Evolutionary conservation across 2,329 filamentous ascomycete species (phyloP).

Genomic region (Rhexocercosporidium sp.): DNA sequence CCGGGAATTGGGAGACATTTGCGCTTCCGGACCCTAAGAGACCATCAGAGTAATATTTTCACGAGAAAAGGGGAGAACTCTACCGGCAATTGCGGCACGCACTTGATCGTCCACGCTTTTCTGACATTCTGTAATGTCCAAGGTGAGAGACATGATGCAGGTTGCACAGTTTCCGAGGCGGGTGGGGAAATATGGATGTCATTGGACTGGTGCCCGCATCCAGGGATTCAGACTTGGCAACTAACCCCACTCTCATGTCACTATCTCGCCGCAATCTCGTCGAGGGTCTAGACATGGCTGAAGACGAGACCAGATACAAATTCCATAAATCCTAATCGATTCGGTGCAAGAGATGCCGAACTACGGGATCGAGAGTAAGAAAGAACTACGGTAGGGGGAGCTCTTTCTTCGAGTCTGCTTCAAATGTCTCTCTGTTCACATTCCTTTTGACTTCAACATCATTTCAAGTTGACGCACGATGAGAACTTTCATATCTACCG

Average conservation of each 20-base stretch:
- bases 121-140: not conserved
- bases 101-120: constrained; percentile 21
- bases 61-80: not conserved
- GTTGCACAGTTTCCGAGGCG: not conserved
- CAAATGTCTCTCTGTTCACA: no score
- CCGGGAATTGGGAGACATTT: constrained; percentile 4
- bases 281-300: no score
- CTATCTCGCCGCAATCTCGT: no score
- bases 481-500: not conserved
- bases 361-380: not conserved
- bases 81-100: constrained; percentile 27
- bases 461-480: not conserved
- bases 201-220: constrained; percentile 15
- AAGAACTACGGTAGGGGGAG: no score
- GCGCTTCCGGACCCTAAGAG: not conserved
- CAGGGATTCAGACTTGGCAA: not conserved
- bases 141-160: not conserved
- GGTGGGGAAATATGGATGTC: constrained; percentile 11
- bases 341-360: constrained; percentile 7
- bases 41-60: not conserved
- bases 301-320: no score
- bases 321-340: no score
- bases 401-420: no score
- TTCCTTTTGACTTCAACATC: no score
- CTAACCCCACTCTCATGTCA: not conserved